Base-by-base conservation (phyloP, 169 alveolate species). In the Sarcocystis neurona region DNA sequence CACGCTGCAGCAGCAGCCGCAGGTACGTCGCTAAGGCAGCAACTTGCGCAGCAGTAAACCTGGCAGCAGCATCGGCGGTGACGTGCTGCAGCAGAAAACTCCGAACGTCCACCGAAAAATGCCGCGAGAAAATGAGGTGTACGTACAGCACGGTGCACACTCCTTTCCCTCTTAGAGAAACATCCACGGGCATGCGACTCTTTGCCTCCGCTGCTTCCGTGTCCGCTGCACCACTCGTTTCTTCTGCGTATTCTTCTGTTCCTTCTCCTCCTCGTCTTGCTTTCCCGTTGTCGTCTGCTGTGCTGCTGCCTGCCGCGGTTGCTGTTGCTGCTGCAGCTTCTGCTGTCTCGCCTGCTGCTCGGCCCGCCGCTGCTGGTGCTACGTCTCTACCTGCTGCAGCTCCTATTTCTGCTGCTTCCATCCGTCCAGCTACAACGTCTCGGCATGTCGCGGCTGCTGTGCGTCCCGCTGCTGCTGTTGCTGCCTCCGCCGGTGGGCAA, bases 131-230 rank as follows among this genome's bases (percentile, higher is more conserved):
- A 32, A 39, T 56, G 41, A 72, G 53, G 82, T 72, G 82, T 39
- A n/a, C 82, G 41, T 72, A 72, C 82, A 72, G 58, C 82, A 43
- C 82, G 0, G 82, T 56, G 34, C 82, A 72, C 10, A 72, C 23
- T 34, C 82, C 82, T 41, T 56, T 6, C 34, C 82, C 82, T 6
- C 82, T 56, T 8, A 72, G 82, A 0, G 15, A n/a, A n/a, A n/a
- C 18, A 12, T 53, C 66, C 23, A 23, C 23, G 23, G 12, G 12
- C 66, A 12, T 53, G 23, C 23, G 30, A 23, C 66, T 53, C 66
- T 15, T 23, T 12, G 12, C 66, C 12, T 53, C 30, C 12, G 12
- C 66, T 53, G 12, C 66, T 53, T 23, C 23, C 66, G 30, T 23
- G 12, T 53, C 23, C 66, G 12, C 66, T 53, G 12, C 66, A 15